These are phyloP conservation scores for Castanopsis chinensis DNA, from an alignment of 306 rosid genomes.

Conservation along the genomic window DNA sequence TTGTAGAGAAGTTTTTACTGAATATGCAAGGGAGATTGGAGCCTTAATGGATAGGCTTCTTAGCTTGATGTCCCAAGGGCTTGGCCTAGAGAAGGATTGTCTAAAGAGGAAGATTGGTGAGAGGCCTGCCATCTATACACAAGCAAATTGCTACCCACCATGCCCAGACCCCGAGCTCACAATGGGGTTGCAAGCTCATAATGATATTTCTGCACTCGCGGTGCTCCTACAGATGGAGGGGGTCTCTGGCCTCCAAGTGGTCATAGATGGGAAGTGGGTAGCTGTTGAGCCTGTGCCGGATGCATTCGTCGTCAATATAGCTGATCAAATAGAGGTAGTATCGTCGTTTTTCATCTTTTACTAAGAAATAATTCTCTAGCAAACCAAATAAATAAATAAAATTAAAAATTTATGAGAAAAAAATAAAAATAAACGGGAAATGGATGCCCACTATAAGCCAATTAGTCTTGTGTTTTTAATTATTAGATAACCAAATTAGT, in stretches of 20 bases:
- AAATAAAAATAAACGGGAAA: no score
- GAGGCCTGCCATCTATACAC: conserved; percentile 23
- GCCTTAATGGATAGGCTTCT: conserved; percentile 34
- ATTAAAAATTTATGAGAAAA: no score
- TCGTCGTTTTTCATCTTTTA: neutral
- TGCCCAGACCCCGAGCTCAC: conserved; percentile 24
- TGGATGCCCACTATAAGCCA: neutral
- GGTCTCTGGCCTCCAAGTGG: conserved; percentile 15
- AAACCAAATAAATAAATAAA: neutral
- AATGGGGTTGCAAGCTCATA: conserved; percentile 12
- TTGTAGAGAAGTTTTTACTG: conserved; percentile 38
- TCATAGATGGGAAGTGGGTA: conserved; percentile 12
- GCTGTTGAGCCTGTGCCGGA: conserved; percentile 17
- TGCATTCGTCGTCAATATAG: conserved; percentile 19
- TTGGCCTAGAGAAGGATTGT: conserved; percentile 40
- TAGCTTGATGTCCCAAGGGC: conserved; percentile 44
- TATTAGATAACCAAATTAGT: no score
- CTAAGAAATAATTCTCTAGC: neutral
- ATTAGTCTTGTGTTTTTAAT: neutral
- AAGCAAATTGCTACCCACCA: conserved; percentile 22
- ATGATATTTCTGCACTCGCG: conserved; percentile 9
- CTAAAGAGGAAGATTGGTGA: conserved; percentile 32
- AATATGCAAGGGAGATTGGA: conserved; percentile 47
- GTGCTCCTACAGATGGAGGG: conserved; percentile 13
- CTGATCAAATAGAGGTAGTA: conserved; percentile 22